Evolutionary conservation across 257 asterid species (phyloP).

Genomic region (Cordia subcordata): DNA sequence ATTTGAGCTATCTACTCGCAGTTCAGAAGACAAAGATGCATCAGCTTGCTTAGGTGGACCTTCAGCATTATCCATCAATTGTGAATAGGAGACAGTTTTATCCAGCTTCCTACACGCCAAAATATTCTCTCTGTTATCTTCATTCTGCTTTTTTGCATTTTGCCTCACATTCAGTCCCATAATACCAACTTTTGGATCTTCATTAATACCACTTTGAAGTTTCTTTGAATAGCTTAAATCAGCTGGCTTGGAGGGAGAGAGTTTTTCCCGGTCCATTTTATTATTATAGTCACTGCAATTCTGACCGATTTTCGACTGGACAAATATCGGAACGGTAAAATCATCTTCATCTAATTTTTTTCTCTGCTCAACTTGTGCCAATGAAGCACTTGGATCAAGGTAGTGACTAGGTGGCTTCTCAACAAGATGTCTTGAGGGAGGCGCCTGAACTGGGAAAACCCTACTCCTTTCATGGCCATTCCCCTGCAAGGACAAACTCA

Average conservation of each 20-base stretch:
- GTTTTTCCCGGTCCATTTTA: slow-evolving; percentile 18
- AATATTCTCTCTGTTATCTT: slow-evolving; percentile 23
- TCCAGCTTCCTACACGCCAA: slow-evolving; percentile 17
- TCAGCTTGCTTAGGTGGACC: slow-evolving; percentile 17
- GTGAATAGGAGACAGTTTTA: slow-evolving; percentile 29
- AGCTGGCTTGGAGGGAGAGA: slow-evolving; percentile 25
- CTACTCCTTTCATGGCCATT: slow-evolving; percentile 36
- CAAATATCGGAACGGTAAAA: slow-evolving; percentile 59
- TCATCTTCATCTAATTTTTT: slow-evolving; percentile 57
- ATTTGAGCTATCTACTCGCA: slow-evolving; percentile 17
- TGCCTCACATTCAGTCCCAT: slow-evolving; percentile 13
- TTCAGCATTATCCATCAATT: slow-evolving; percentile 22
- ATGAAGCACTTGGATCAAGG: slow-evolving; percentile 29
- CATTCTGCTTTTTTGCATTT: no score
- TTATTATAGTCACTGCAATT: slow-evolving; percentile 22
- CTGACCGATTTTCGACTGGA: slow-evolving; percentile 31
- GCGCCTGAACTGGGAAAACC: slow-evolving; percentile 30
- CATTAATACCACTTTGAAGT: slow-evolving; percentile 14
- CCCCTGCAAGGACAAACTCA: slow-evolving; percentile 38
- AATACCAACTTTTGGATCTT: slow-evolving; percentile 10
- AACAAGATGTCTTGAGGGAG: slow-evolving; percentile 28
- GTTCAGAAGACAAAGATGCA: slow-evolving; percentile 22
- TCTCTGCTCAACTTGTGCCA: slow-evolving; percentile 30
- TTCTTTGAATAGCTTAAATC: slow-evolving; percentile 22
- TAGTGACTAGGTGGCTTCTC: slow-evolving; percentile 33